Percentiles rank a stretch among this genome's conserved stretches.
phyloP scores from a whole-genome alignment of 2,329 filamentous ascomycete genomes.

The Cladosporium cucumerinum region DNA sequence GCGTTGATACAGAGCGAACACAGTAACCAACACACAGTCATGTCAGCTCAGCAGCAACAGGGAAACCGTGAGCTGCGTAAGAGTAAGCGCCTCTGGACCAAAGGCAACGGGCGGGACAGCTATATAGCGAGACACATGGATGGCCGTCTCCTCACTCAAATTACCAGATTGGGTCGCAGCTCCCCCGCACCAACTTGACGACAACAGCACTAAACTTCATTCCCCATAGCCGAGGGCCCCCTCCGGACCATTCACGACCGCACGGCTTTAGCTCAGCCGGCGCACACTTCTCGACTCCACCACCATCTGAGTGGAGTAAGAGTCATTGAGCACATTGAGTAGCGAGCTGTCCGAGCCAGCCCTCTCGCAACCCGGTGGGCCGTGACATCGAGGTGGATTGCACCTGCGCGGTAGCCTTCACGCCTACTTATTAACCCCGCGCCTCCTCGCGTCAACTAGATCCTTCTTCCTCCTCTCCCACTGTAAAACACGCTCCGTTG shows the following conservation, averaged over 20 bases:
- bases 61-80: neutral
- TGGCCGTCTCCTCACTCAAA: neutral
- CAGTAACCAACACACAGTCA: neutral
- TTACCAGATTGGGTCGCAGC: neutral
- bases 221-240: neutral
- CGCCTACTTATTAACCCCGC: constrained; percentile 27
- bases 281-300: neutral
- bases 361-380: constrained; percentile 21
- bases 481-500: constrained; percentile 3
- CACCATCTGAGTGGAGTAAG: neutral
- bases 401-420: neutral
- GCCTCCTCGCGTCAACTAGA: constrained; percentile 15
- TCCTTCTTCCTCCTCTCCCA: constrained; percentile 14
- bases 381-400: constrained; percentile 27
- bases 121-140: neutral
- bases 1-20: neutral
- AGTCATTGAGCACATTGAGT: neutral
- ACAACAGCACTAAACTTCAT: neutral
- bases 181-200: neutral
- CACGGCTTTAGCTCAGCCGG: neutral
- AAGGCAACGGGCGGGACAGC: neutral
- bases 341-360: neutral
- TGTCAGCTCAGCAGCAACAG: neutral
- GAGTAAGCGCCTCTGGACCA: neutral
- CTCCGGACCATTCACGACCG: neutral